phyloP scores from a whole-genome alignment of 305 asterid genomes.

The Fraxinus sp. region DNA sequence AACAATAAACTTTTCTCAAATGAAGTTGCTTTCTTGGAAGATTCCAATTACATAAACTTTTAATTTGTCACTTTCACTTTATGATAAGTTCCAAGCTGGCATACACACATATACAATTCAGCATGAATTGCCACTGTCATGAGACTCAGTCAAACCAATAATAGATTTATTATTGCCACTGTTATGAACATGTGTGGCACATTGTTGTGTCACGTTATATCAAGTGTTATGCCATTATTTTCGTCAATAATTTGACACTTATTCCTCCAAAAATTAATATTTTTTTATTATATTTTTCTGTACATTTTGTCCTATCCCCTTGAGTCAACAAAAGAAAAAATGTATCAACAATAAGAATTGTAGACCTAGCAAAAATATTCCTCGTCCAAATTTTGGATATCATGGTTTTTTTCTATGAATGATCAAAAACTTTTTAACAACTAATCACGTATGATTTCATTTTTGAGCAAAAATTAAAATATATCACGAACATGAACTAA shows the following conservation, averaged over 20 bases:
- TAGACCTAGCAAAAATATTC: not conserved
- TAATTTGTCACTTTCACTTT: not conserved
- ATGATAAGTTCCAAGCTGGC: not conserved
- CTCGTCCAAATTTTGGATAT: not conserved
- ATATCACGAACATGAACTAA: not conserved
- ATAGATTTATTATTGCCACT: too few species aligned
- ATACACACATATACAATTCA: not conserved
- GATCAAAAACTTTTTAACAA: not conserved
- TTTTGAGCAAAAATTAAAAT: not conserved
- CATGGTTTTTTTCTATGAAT: not conserved
- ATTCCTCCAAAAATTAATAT: not conserved
- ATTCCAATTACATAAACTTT: not conserved
- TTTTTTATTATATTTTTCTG: not conserved
- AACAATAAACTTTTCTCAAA: not conserved
- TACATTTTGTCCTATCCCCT: not conserved
- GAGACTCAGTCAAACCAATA: conserved; percentile 25
- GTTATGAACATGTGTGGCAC: not conserved
- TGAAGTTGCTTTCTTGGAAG: not conserved
- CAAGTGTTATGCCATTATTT: not conserved
- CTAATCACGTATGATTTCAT: not conserved
- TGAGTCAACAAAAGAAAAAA: not conserved
- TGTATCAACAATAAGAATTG: not conserved
- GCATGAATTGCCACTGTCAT: not conserved
- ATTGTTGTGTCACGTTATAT: not conserved
- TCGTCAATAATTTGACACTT: not conserved